phyloP scores from a whole-genome alignment of 1,139 yeast species.

The Geotrichum cucujoidarum region DNA sequence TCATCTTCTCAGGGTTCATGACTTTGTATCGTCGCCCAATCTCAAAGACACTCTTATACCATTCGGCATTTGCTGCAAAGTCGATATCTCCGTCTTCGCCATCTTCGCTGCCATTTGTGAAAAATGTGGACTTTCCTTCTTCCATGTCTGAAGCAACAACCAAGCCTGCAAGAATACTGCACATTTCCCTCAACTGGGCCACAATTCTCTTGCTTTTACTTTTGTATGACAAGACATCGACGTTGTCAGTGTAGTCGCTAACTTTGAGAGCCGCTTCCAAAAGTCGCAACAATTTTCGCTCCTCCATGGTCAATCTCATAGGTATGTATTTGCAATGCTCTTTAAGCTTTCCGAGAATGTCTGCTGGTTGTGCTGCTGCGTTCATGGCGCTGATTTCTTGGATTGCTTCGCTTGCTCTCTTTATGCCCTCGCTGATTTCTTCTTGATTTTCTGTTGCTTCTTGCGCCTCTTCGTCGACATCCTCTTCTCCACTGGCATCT shows the following conservation, averaged over 20 bases:
- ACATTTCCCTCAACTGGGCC: conserved; percentile 62
- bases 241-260: conserved; percentile 69
- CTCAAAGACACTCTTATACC: conserved; percentile 65
- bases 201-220: conserved; percentile 64
- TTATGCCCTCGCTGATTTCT: conserved; percentile 22
- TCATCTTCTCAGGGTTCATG: conserved; percentile 74
- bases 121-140: conserved; percentile 53
- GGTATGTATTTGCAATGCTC: conserved; percentile 56
- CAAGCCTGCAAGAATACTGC: conserved; percentile 67
- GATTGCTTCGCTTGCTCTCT: conserved; percentile 5
- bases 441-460: conserved; percentile 20
- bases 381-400: conserved; percentile 25
- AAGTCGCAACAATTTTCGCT: conserved; percentile 57
- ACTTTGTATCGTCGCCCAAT: conserved; percentile 72
- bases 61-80: conserved; percentile 58
- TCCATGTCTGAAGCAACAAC: conserved; percentile 70
- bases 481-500: neutral
- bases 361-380: conserved; percentile 17
- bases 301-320: conserved; percentile 57
- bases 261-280: conserved; percentile 69
- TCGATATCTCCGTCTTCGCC: conserved; percentile 46
- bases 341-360: conserved; percentile 38
- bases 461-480: neutral
- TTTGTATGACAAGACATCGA: conserved; percentile 57
- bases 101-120: neutral